phyloP scores from a whole-genome alignment of 106 monocot species.

The Allium sativum region DNA sequence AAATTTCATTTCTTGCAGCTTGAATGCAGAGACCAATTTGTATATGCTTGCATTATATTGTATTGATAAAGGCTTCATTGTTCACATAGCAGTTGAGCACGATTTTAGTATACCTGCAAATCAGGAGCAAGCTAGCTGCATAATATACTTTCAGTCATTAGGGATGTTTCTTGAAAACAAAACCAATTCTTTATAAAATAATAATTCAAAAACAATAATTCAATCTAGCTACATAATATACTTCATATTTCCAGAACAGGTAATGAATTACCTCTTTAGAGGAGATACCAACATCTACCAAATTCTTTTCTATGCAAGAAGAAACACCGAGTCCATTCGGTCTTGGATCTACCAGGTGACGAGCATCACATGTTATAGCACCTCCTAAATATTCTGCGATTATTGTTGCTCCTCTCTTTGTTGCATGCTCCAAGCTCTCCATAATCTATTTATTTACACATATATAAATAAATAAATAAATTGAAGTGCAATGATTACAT shows the following conservation, averaged over 20 bases:
- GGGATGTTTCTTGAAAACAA: too few species aligned
- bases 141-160: background rate
- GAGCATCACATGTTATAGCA: slow-evolving; percentile 15
- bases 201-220: background rate
- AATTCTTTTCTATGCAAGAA: slow-evolving; percentile 31
- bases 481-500: too few species aligned
- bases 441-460: background rate
- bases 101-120: too few species aligned
- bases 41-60: too few species aligned
- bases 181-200: too few species aligned
- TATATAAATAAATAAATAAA: too few species aligned
- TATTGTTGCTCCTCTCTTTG: slow-evolving; percentile 9
- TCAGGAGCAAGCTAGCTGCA: too few species aligned
- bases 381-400: slow-evolving; percentile 17
- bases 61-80: too few species aligned
- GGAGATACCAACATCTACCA: slow-evolving; percentile 20
- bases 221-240: background rate
- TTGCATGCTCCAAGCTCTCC: slow-evolving; percentile 23
- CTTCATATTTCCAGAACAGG: too few species aligned
- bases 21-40: too few species aligned
- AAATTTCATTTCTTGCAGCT: too few species aligned
- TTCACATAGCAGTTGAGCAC: too few species aligned
- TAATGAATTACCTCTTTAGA: background rate
- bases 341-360: slow-evolving; percentile 12
- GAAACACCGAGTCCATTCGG: slow-evolving; percentile 43